Conservation (phyloP, 2,329 filamentous ascomycete genomes). For the Harringtonia aguacate region DNA sequence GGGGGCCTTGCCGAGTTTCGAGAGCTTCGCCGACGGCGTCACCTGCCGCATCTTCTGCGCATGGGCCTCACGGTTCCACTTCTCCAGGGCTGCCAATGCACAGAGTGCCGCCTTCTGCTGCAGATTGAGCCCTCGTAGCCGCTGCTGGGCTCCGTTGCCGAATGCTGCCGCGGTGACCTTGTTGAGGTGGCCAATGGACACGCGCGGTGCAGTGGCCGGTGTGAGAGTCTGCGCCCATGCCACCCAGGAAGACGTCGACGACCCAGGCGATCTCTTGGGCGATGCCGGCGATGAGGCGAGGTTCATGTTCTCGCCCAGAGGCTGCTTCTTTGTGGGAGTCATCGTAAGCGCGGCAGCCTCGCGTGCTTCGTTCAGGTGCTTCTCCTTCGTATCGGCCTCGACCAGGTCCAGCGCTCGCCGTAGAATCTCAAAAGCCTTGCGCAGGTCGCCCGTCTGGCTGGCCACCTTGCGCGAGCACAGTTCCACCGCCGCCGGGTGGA, state of each 20-base stretch:
- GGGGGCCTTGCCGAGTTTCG: constrained; percentile 27
- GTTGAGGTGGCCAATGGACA: constrained; percentile 82
- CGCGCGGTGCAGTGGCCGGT: constrained; percentile 71
- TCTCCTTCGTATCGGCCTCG: constrained; percentile 70
- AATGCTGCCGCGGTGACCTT: constrained; percentile 85
- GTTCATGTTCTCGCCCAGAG: constrained; percentile 74
- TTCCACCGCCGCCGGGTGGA: constrained; percentile 88
- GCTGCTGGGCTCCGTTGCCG: constrained; percentile 75
- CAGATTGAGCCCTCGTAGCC: constrained; percentile 78
- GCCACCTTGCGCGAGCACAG: constrained; percentile 92
- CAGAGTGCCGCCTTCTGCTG: constrained; percentile 96
- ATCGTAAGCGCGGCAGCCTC: background rate
- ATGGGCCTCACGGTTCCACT: constrained; percentile 48
- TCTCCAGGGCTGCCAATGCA: constrained; percentile 77
- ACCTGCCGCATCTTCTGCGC: constrained; percentile 12
- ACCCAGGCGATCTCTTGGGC: constrained; percentile 17
- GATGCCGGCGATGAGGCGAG: constrained; percentile 35
- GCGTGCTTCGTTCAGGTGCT: constrained; percentile 50
- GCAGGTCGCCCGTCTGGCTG: constrained; percentile 84
- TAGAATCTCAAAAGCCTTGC: constrained; percentile 92
- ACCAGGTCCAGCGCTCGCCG: constrained; percentile 81
- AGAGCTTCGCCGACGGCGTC: constrained; percentile 6
- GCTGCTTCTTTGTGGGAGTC: constrained; percentile 43
- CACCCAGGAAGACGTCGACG: constrained; percentile 15
- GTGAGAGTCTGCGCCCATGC: constrained; percentile 54